These are phyloP conservation scores for Globisporangium heterothallicum DNA, from an alignment of 352 stramenopile species.

Conservation along the genomic window DNA sequence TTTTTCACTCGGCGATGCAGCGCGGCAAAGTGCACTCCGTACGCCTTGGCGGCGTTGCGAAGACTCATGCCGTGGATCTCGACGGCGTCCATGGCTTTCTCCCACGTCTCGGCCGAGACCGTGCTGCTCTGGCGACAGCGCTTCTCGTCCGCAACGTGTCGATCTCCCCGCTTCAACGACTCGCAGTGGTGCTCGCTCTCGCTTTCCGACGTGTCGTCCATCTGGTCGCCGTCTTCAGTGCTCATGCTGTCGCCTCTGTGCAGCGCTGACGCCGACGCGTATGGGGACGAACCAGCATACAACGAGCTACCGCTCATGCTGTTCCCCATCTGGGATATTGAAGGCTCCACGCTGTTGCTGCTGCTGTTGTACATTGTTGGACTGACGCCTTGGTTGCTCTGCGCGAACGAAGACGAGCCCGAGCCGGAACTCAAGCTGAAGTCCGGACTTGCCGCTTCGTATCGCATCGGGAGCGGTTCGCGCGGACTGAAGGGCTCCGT, in stretches of 20 bases:
- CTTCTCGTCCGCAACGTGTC: constrained; percentile 20
- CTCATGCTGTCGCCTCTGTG: too few species aligned
- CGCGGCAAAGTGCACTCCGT: constrained; percentile 64
- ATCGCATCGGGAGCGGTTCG: constrained; percentile 4
- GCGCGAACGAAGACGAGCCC: too few species aligned
- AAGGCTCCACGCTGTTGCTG: too few species aligned
- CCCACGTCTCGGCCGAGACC: constrained; percentile 54
- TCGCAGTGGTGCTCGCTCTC: constrained; percentile 23
- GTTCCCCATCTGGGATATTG: too few species aligned
- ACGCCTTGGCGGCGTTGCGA: constrained; percentile 47
- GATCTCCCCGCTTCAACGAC: constrained; percentile 1
- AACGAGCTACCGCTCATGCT: too few species aligned
- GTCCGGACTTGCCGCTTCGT: constrained; percentile 9
- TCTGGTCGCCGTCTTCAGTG: constrained; percentile 12
- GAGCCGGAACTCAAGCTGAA: background rate
- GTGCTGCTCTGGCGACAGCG: constrained; percentile 50
- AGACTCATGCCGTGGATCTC: constrained; percentile 68
- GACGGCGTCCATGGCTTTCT: constrained; percentile 62
- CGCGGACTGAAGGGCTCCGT: too few species aligned
- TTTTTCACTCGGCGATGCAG: constrained; percentile 68
- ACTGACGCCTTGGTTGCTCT: background rate
- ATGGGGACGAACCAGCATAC: too few species aligned
- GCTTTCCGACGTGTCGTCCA: constrained; percentile 24
- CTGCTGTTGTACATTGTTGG: constrained; percentile 2
- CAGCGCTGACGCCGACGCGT: too few species aligned